phyloP scores from a whole-genome alignment of 2,329 filamentous ascomycete genomes.

The Huntiella moniliformis region DNA sequence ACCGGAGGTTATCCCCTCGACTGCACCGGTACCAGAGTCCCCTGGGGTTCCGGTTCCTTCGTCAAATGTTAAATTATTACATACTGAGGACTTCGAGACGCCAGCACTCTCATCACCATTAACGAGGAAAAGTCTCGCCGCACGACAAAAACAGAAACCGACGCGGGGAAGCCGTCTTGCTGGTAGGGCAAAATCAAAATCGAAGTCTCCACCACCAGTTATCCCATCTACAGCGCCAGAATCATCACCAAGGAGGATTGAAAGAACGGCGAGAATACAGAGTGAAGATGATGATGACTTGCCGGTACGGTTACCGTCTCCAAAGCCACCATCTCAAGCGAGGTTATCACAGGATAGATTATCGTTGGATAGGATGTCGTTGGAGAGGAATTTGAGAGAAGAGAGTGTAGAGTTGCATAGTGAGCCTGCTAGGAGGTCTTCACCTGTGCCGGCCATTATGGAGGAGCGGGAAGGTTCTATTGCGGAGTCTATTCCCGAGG shows the following conservation, averaged over 20 bases:
- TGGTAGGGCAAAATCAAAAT: no score
- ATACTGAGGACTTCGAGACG: slow-evolving; percentile 15
- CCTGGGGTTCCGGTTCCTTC: no score
- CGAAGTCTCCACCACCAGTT: no score
- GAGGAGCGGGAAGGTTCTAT: neutral
- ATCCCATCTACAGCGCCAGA: no score
- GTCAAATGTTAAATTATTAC: neutral
- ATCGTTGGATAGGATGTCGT: no score
- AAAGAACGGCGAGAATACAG: no score
- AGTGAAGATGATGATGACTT: neutral
- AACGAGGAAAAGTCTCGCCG: slow-evolving; percentile 18
- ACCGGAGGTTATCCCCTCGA: no score
- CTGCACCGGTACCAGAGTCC: neutral
- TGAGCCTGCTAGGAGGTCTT: neutral
- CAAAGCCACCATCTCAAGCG: neutral
- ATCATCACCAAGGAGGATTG: slow-evolving; percentile 15
- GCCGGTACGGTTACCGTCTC: slow-evolving; percentile 13
- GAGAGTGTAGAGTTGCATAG: neutral
- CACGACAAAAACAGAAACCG: no score
- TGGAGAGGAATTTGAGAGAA: neutral
- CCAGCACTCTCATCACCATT: slow-evolving; percentile 22
- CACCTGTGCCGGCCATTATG: neutral
- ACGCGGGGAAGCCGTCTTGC: no score
- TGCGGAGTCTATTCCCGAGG: no score
- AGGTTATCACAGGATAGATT: no score